Conservation (phyloP, 2,329 filamentous ascomycete species). For the Knufia petricola region DNA sequence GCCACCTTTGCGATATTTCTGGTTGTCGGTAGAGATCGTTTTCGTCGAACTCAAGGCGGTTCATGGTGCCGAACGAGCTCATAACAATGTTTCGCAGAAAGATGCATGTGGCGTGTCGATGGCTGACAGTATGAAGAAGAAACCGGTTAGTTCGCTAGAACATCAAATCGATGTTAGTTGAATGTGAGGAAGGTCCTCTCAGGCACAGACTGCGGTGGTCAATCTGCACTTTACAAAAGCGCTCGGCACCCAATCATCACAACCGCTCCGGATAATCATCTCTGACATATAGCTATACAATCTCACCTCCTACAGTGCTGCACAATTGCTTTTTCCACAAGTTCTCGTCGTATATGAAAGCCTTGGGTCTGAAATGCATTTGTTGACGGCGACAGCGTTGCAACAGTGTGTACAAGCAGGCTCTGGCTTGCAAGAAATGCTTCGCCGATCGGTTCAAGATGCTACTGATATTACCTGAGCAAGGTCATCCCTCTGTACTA, state of each 20-base stretch:
- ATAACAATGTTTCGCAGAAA: background rate
- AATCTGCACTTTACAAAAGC: too few relatives aligned
- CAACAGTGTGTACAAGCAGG: too few relatives aligned
- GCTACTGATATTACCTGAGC: background rate
- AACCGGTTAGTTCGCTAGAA: background rate
- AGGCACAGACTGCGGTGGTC: background rate
- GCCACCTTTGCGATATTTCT: conserved; percentile 1
- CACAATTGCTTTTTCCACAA: too few relatives aligned
- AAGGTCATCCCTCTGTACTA: background rate
- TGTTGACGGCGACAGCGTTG: too few relatives aligned
- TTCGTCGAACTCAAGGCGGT: conserved; percentile 7
- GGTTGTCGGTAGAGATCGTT: background rate
- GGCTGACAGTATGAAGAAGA: background rate
- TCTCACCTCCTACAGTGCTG: too few relatives aligned
- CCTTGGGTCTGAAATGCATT: too few relatives aligned
- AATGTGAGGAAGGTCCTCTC: background rate
- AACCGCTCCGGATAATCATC: too few relatives aligned
- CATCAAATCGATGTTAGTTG: background rate
- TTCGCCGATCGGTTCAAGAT: background rate
- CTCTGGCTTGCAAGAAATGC: too few relatives aligned
- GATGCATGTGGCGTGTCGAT: background rate
- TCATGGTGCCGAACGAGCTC: conserved; percentile 4
- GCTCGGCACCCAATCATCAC: too few relatives aligned
- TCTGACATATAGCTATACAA: too few relatives aligned
- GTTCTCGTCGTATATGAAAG: too few relatives aligned